Conservation (phyloP, 2,329 filamentous ascomycete species). For the Ophiostoma fasciatum region DNA sequence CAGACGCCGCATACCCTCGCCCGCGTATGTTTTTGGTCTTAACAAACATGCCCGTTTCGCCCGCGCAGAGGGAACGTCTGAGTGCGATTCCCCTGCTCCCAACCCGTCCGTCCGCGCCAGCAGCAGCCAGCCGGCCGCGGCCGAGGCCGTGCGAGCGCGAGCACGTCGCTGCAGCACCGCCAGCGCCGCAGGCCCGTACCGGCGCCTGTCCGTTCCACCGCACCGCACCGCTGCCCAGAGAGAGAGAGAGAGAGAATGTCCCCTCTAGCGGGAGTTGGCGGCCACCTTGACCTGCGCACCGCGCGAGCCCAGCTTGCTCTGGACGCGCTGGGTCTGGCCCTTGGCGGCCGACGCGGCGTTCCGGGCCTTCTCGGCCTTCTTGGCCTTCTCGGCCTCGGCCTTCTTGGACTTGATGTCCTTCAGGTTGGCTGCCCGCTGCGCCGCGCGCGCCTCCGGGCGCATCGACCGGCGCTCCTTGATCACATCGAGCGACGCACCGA, state of each 20-base stretch:
- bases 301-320: slow-evolving; percentile 96
- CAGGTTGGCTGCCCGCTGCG: slow-evolving; percentile 79
- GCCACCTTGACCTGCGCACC: slow-evolving; percentile 75
- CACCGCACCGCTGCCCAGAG: too few relatives aligned
- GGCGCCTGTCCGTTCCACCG: too few relatives aligned
- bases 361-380: slow-evolving; percentile 99
- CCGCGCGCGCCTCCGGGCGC: slow-evolving; percentile 89
- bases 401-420: slow-evolving; percentile 99
- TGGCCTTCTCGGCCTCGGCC: slow-evolving; percentile 67
- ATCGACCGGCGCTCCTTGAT: slow-evolving; percentile 97
- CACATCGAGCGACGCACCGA: slow-evolving; percentile 97
- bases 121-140: too few relatives aligned
- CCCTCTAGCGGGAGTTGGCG: slow-evolving; percentile 66
- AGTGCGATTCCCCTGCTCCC: too few relatives aligned
- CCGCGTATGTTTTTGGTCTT: too few relatives aligned
- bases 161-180: too few relatives aligned
- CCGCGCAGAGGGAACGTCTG: too few relatives aligned
- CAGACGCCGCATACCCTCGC: slow-evolving; percentile 8
- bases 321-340: slow-evolving; percentile 65
- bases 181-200: too few relatives aligned
- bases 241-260: too few relatives aligned
- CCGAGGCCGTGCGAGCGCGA: too few relatives aligned
- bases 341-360: slow-evolving; percentile 56
- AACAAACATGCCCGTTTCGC: not conserved
- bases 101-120: too few relatives aligned